These are phyloP conservation scores for Camellia granthamiana DNA, from an alignment of 148 eudicot genomes.

Conservation along the genomic window DNA sequence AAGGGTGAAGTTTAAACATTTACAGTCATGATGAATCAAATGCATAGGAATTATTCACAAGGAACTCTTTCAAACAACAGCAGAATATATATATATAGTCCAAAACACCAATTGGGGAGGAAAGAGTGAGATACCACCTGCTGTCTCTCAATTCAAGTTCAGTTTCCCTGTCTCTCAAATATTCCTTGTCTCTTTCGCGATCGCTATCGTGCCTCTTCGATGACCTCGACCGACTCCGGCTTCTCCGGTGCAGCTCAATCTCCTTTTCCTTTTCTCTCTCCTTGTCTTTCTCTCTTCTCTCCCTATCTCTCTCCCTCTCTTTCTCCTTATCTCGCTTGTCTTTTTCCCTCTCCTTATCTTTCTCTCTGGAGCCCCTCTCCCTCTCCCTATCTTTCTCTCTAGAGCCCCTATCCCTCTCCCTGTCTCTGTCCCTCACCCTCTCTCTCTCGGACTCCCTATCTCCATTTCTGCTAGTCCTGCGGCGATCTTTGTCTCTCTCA, in stretches of 20 bases:
- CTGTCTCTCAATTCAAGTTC: constrained; percentile 62
- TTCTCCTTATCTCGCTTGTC: constrained; percentile 22
- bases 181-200: constrained; percentile 36
- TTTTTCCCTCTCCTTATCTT: constrained; percentile 20
- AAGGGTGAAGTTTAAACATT: background rate
- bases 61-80: background rate
- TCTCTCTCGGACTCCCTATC: constrained; percentile 22
- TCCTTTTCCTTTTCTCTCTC: constrained; percentile 19
- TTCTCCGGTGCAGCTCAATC: constrained; percentile 32
- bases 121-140: constrained; percentile 44
- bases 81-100: background rate
- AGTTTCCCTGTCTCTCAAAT: constrained; percentile 34
- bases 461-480: constrained; percentile 25
- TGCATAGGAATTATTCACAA: background rate
- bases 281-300: constrained; percentile 19
- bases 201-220: constrained; percentile 44
- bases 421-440: constrained; percentile 21
- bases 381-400: constrained; percentile 15
- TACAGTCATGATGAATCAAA: background rate
- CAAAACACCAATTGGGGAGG: background rate
- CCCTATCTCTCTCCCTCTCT: constrained; percentile 27
- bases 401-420: constrained; percentile 22
- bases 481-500: constrained; percentile 18
- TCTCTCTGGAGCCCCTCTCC: constrained; percentile 26
- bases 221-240: constrained; percentile 24